These are phyloP conservation scores for Diplodia mutila DNA, from an alignment of 2,329 filamentous ascomycete genomes.

Conservation along the genomic window DNA sequence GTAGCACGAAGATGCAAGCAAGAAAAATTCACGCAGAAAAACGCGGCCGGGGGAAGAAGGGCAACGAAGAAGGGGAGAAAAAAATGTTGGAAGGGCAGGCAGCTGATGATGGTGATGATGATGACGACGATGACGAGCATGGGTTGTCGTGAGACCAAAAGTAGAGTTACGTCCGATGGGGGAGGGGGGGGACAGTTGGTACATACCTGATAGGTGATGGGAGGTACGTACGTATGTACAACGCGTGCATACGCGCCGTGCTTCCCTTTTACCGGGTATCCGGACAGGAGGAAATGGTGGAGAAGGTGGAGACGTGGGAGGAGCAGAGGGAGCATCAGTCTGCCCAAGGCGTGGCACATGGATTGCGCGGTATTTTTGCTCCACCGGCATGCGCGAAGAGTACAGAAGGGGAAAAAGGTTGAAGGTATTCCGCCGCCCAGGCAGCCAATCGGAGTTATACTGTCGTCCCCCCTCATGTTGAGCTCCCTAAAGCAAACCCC, in stretches of 20 bases:
- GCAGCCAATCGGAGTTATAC: conserved; percentile 11
- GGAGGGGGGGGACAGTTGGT: no score
- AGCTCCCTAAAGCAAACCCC: background rate
- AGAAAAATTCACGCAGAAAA: no score
- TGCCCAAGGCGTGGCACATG: background rate
- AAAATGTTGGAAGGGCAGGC: no score
- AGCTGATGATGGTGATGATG: no score
- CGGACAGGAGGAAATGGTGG: background rate
- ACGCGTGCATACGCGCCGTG: background rate
- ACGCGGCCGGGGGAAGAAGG: no score
- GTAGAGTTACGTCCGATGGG: background rate
- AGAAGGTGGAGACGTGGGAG: background rate
- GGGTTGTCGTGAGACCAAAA: background rate
- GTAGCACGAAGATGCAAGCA: no score
- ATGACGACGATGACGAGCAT: background rate
- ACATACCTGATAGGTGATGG: no score
- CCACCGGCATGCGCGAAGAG: background rate
- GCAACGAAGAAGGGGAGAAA: no score
- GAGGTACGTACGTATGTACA: background rate
- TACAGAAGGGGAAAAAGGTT: background rate
- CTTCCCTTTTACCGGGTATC: background rate
- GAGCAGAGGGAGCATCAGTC: background rate
- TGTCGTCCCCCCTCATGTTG: background rate
- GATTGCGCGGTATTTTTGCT: background rate
- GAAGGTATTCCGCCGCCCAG: background rate